These are phyloP conservation scores for Penicillium paneum DNA, from an alignment of 2,329 filamentous ascomycete genomes.

Conservation along the genomic window DNA sequence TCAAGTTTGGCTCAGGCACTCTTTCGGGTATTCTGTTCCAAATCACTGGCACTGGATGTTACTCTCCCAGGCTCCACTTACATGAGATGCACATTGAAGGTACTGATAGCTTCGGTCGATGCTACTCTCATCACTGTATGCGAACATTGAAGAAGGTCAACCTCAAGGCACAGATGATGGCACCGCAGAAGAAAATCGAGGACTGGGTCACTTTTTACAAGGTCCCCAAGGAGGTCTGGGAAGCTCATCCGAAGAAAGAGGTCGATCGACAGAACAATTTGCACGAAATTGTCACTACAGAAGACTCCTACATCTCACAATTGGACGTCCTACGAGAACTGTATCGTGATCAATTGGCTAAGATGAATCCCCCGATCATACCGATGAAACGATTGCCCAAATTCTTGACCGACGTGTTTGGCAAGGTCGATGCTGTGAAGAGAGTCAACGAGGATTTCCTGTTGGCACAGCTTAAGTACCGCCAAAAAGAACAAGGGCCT, in stretches of 20 bases:
- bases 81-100: conserved; percentile 67
- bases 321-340: conserved; percentile 80
- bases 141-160: conserved; percentile 94
- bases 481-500: conserved; percentile 93
- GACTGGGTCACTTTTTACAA: conserved; percentile 92
- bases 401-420: conserved; percentile 84
- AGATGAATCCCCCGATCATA: conserved; percentile 75
- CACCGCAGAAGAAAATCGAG: conserved; percentile 65
- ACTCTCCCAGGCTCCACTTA: conserved; percentile 76
- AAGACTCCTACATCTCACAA: conserved; percentile 86
- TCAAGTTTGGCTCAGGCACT: conserved; percentile 78
- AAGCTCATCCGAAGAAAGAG: conserved; percentile 75
- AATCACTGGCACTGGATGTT: conserved; percentile 86
- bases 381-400: conserved; percentile 71
- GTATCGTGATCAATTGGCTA: conserved; percentile 76
- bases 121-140: conserved; percentile 92
- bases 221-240: conserved; percentile 71
- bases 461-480: conserved; percentile 89
- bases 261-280: conserved; percentile 89
- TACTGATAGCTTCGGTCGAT: conserved; percentile 64
- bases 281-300: conserved; percentile 91
- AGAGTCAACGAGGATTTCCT: conserved; percentile 90
- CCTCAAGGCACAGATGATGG: conserved; percentile 67
- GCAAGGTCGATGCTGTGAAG: conserved; percentile 82
- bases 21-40: conserved; percentile 93